Evolutionary conservation across 441 rosid genomes (phyloP), one percentile per base, ranked within the genome.

Genomic region (Populus hybrid): DNA sequence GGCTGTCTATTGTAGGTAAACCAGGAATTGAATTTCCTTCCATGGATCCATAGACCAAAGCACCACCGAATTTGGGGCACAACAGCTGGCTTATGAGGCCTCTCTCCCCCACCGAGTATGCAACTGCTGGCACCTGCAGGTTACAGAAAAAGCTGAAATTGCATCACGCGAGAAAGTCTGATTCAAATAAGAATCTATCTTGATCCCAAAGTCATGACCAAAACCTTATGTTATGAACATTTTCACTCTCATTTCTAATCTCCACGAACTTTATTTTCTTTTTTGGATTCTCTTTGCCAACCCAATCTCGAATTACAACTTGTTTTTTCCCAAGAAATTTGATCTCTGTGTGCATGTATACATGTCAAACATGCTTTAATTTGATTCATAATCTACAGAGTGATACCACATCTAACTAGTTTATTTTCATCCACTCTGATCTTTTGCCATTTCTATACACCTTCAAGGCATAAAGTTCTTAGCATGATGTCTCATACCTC

Each of bases 71-170:
- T 81, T 91, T 91, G 24, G 95, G 85, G 66, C 84, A 74, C 81
- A 91, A 85, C 65, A 89, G 63, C 79, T 89, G 85, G 71, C 91
- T 87, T 63, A 91, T 89, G 26, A 91, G 79, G 32, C 92, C 95
- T 72, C 87, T 89, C 77, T 87, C 92, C 26, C 90, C 95, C 81
- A 81, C 86, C 10, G 80, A 87, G 38, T 84, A 72, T 63, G 88
- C 92, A 76, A 89, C 83, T 21, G 85, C 69, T 16, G 95, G 91
- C 6, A 87, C 90, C 93, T 91, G 81, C 72, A 73, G 35, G n/a
- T 50, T 36, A 63, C 36, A 67, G n/a, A 38, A 81, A 68, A 28
- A 38, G 40, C 26, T 57, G 16, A 18, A 12, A 30, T n/a, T 20
- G 61, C 8, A 53, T 1, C 50, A n/a, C 1, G 28, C 64, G 11